phyloP scores from a whole-genome alignment of 768 basidiomycete genomes.

The Trametes cinnabarina region DNA sequence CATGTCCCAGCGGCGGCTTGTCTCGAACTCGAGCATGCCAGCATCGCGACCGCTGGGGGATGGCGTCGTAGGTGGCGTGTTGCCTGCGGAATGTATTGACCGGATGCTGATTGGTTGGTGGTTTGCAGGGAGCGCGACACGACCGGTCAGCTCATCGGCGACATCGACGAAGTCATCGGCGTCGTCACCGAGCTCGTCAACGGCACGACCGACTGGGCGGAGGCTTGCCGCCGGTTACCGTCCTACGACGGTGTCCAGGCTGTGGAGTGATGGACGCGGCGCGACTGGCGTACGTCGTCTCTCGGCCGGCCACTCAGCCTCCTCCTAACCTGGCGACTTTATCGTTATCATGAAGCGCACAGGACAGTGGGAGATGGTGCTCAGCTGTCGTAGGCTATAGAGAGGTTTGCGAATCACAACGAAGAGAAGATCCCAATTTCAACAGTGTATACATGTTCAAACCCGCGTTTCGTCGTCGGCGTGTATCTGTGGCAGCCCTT shows the following conservation, averaged over 20 bases:
- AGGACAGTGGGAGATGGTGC: not conserved
- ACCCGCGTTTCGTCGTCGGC: not conserved
- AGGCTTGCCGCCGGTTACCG: slow-evolving; percentile 67
- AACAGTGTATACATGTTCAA: no score
- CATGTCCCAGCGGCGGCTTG: not conserved
- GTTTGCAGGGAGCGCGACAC: slow-evolving; percentile 84
- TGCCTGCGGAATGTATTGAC: slow-evolving; percentile 4
- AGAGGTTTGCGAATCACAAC: no score
- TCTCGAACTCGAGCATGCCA: slow-evolving; percentile 1
- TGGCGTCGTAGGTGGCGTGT: not conserved
- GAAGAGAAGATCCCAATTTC: no score
- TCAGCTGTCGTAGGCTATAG: no score
- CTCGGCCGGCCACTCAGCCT: not conserved
- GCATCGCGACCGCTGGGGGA: not conserved
- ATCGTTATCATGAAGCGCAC: not conserved
- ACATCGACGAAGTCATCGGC: slow-evolving; percentile 83
- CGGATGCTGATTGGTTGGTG: slow-evolving; percentile 6
- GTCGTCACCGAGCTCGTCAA: slow-evolving; percentile 77
- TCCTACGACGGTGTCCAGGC: slow-evolving; percentile 91
- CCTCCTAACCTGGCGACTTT: not conserved
- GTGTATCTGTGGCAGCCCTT: not conserved
- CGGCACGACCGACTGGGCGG: slow-evolving; percentile 74
- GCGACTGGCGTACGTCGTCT: not conserved
- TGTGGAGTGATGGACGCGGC: slow-evolving; percentile 33
- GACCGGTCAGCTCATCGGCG: slow-evolving; percentile 87